These are phyloP conservation scores for Vitis vinifera DNA, from an alignment of 164 flowering plant species.

Conservation along the genomic window ASM3070453v1 NC_081808.1:2376001-2376500, in stretches of 20 bases:
- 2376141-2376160: too few species aligned
- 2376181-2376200: too few species aligned
- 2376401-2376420: not conserved
- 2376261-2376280: not conserved
- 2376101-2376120: too few species aligned
- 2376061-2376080: too few species aligned
- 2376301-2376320: not conserved
- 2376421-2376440: not conserved
- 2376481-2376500: not conserved
- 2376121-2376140: too few species aligned
- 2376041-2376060: too few species aligned
- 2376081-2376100: too few species aligned
- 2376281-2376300: not conserved
- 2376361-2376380: not conserved
- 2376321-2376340: too few species aligned
- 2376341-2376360: too few species aligned
- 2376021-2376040: too few species aligned
- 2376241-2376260: not conserved
- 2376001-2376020: too few species aligned
- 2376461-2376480: slow-evolving; percentile 3
- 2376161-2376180: too few species aligned
- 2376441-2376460: slow-evolving; percentile 14
- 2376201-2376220: not conserved
- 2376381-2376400: not conserved
- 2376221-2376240: not conserved